A percentile compares a stretch with the other conserved stretches of the same genome.
phyloP scores from a whole-genome alignment of 805 yeast species.

The Monosporozyma aerobia region DNA sequence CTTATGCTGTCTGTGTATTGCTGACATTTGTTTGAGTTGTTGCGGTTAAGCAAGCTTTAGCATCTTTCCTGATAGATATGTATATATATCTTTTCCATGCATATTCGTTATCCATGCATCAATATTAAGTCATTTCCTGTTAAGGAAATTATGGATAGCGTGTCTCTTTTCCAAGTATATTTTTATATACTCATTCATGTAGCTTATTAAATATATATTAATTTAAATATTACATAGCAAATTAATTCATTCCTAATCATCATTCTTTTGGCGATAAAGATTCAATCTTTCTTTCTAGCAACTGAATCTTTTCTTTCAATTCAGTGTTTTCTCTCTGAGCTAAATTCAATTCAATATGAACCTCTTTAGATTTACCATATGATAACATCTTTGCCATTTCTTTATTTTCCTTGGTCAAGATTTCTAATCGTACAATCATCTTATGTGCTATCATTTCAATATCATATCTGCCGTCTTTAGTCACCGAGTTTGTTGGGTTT shows the following conservation, averaged over 20 bases:
- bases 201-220: neutral
- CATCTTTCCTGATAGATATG: slow-evolving; percentile 15
- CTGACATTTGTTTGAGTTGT: slow-evolving; percentile 18
- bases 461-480: slow-evolving; percentile 56
- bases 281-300: slow-evolving; percentile 2
- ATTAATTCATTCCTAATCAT: neutral
- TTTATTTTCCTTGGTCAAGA: slow-evolving; percentile 59
- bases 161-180: too few species aligned
- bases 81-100: slow-evolving; percentile 10
- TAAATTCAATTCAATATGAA: slow-evolving; percentile 58
- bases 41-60: slow-evolving; percentile 2
- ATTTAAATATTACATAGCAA: neutral
- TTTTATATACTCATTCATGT: too few species aligned
- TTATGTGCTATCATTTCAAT: slow-evolving; percentile 69
- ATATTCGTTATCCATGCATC: slow-evolving; percentile 8
- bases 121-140: neutral
- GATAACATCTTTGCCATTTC: slow-evolving; percentile 61
- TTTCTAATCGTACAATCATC: slow-evolving; percentile 50
- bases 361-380: slow-evolving; percentile 66
- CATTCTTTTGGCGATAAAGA: neutral
- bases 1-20: slow-evolving; percentile 19
- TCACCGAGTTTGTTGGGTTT: slow-evolving; percentile 39
- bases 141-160: neutral
- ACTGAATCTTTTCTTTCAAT: slow-evolving; percentile 27
- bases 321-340: slow-evolving; percentile 43